Conservation (phyloP, 495 filamentous ascomycete genomes). For the Achaetomiella virescens region DNA sequence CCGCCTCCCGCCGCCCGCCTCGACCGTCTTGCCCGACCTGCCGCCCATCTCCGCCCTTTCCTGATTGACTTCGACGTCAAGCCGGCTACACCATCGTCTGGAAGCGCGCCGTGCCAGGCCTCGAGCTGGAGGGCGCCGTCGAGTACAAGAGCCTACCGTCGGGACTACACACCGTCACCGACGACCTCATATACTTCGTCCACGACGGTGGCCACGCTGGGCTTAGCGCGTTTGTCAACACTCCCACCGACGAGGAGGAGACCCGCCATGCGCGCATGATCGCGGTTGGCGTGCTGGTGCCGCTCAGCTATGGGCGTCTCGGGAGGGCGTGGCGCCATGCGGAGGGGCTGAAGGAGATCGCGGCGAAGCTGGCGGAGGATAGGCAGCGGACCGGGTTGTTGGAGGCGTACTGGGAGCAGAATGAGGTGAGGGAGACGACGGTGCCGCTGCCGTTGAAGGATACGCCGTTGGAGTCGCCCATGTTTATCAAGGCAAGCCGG, state of each 20-base stretch:
- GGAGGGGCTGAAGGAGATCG: slow-evolving; percentile 64
- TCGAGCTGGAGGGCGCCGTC: slow-evolving; percentile 80
- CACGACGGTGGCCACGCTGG: slow-evolving; percentile 74
- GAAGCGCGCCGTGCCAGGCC: slow-evolving; percentile 65
- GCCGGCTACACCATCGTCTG: slow-evolving; percentile 82
- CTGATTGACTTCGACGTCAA: slow-evolving; percentile 79
- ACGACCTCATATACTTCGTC: slow-evolving; percentile 90
- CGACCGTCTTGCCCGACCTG: slow-evolving; percentile 43
- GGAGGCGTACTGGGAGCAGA: slow-evolving; percentile 72
- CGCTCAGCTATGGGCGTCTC: slow-evolving; percentile 76
- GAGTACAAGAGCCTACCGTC: slow-evolving; percentile 94
- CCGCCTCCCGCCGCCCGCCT: slow-evolving; percentile 30
- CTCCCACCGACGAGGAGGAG: slow-evolving; percentile 62
- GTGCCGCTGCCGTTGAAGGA: slow-evolving; percentile 45
- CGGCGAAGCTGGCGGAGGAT: slow-evolving; percentile 52
- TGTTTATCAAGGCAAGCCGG: slow-evolving; percentile 30
- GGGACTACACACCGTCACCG: slow-evolving; percentile 78
- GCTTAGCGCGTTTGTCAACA: slow-evolving; percentile 86
- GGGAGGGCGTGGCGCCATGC: slow-evolving; percentile 90
- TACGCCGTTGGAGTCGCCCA: slow-evolving; percentile 49
- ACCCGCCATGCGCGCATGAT: slow-evolving; percentile 89
- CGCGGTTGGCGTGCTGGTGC: slow-evolving; percentile 81
- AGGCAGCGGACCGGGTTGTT: slow-evolving; percentile 52
- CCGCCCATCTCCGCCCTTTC: slow-evolving; percentile 80
- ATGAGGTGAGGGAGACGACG: slow-evolving; percentile 48